Conservation (phyloP, 2,329 filamentous ascomycete genomes). For the Cladophialophora immunda region DNA sequence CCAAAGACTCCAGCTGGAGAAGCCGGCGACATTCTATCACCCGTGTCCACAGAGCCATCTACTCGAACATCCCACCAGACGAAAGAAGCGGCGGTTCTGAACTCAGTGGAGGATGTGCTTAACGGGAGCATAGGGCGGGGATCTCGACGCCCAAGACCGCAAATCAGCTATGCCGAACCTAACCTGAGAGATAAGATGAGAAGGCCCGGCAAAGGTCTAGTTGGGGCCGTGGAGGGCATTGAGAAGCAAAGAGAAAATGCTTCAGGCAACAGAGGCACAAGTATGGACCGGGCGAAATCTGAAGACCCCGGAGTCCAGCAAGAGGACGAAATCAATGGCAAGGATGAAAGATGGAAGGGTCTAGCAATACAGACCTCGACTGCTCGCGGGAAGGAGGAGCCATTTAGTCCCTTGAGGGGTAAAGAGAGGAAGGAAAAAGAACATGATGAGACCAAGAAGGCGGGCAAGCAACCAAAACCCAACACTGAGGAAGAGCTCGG, state of each 20-base stretch:
- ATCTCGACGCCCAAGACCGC: constrained; percentile 71
- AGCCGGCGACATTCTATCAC: constrained; percentile 36
- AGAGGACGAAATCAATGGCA: constrained; percentile 16
- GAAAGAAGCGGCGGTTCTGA: constrained; percentile 37
- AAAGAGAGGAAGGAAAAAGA: constrained; percentile 44
- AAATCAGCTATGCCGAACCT: constrained; percentile 83
- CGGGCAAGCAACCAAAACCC: constrained; percentile 8
- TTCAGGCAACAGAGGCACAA: constrained; percentile 27
- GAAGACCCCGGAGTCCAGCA: constrained; percentile 33
- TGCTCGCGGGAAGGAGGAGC: constrained; percentile 33
- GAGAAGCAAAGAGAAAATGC: constrained; percentile 52
- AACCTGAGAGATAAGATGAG: constrained; percentile 86
- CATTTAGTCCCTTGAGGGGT: constrained; percentile 34
- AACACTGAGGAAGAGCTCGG: constrained; percentile 28
- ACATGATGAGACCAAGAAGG: constrained; percentile 30
- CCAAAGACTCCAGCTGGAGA: constrained; percentile 39
- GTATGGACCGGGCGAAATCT: constrained; percentile 34
- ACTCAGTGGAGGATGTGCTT: constrained; percentile 42
- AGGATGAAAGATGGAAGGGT: constrained; percentile 30
- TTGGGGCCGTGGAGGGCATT: constrained; percentile 74
- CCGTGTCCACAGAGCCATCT: constrained; percentile 39
- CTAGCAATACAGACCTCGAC: constrained; percentile 15
- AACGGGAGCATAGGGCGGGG: constrained; percentile 65
- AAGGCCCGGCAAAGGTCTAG: constrained; percentile 76
- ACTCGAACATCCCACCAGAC: constrained; percentile 24